phyloP scores from a whole-genome alignment of 2,329 filamentous ascomycete genomes.

The Penicillium sp. region DNA sequence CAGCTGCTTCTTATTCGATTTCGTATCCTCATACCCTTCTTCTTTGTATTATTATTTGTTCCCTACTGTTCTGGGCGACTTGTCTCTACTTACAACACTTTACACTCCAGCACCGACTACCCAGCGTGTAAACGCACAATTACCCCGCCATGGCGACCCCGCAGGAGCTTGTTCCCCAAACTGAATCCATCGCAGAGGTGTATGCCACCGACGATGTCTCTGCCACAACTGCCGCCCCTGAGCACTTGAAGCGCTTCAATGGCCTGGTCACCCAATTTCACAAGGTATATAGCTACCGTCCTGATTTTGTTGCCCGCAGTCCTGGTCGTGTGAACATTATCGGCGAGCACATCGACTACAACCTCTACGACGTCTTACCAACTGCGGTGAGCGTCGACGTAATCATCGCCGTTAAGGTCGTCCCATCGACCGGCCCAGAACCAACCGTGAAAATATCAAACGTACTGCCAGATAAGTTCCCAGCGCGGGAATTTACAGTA shows the following conservation, averaged over 20 bases:
- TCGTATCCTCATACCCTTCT: constrained; percentile 5
- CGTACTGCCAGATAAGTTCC: constrained; percentile 75
- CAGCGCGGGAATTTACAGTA: constrained; percentile 74
- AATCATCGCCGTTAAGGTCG: constrained; percentile 75
- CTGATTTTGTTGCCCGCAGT: constrained; percentile 84
- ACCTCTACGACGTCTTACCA: constrained; percentile 90
- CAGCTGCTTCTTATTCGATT: neutral
- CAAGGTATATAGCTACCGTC: constrained; percentile 68
- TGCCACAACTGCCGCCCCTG: constrained; percentile 67
- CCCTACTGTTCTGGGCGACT: neutral
- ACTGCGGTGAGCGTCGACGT: constrained; percentile 95
- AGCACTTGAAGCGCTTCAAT: constrained; percentile 77
- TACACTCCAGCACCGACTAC: neutral
- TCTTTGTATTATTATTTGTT: constrained; percentile 1
- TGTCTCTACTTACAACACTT: neutral
- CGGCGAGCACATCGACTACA: constrained; percentile 99
- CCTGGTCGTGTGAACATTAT: constrained; percentile 98
- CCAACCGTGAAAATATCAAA: constrained; percentile 80
- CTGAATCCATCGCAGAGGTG: constrained; percentile 76
- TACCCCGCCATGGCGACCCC: constrained; percentile 45
- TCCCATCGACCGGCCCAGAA: constrained; percentile 49
- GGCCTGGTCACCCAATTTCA: constrained; percentile 73
- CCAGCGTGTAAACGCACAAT: constrained; percentile 5
- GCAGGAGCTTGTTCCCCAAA: constrained; percentile 69
- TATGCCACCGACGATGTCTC: constrained; percentile 82